Evolutionary conservation across 2,329 filamentous ascomycete species (phyloP).

Genomic region (Trichoderma guizhouense): DNA sequence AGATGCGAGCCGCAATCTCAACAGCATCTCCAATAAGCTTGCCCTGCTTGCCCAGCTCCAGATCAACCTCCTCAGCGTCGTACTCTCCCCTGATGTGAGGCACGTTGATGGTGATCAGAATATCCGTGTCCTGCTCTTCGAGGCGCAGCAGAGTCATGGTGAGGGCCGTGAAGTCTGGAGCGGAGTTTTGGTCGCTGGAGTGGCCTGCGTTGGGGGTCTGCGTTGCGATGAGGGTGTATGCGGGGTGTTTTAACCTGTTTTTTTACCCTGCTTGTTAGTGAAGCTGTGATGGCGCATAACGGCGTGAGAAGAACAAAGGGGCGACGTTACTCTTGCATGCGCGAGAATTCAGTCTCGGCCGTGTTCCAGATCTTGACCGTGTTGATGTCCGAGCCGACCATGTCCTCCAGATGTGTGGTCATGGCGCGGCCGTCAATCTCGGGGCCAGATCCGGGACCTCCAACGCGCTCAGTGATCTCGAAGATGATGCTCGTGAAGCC

Average conservation of each 20-base stretch:
- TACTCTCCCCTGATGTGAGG: slow-evolving; percentile 77
- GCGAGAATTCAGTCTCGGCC: slow-evolving; percentile 56
- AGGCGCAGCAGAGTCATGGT: slow-evolving; percentile 75
- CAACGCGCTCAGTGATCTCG: slow-evolving; percentile 83
- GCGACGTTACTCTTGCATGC: slow-evolving; percentile 45
- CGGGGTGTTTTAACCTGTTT: slow-evolving; percentile 46
- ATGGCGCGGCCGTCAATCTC: slow-evolving; percentile 68
- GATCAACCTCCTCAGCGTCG: slow-evolving; percentile 67
- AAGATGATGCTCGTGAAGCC: slow-evolving; percentile 86
- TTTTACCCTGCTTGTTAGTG: neutral
- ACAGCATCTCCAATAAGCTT: slow-evolving; percentile 65
- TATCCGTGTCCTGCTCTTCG: slow-evolving; percentile 70
- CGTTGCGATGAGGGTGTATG: slow-evolving; percentile 68
- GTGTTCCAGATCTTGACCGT: slow-evolving; percentile 65
- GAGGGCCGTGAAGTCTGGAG: slow-evolving; percentile 67
- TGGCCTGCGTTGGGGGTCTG: slow-evolving; percentile 45
- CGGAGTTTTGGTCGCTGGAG: slow-evolving; percentile 35
- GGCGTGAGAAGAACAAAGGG: neutral
- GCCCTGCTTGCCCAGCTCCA: slow-evolving; percentile 62
- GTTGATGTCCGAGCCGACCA: slow-evolving; percentile 62
- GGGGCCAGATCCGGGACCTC: slow-evolving; percentile 48
- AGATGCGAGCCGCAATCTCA: slow-evolving; percentile 65
- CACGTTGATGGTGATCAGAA: slow-evolving; percentile 84
- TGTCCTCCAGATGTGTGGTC: slow-evolving; percentile 65
- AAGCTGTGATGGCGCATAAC: neutral